These are phyloP conservation scores for Sporothrix pseudoabietina DNA, from an alignment of 2,329 filamentous ascomycete genomes.

Conservation along the genomic window DNA sequence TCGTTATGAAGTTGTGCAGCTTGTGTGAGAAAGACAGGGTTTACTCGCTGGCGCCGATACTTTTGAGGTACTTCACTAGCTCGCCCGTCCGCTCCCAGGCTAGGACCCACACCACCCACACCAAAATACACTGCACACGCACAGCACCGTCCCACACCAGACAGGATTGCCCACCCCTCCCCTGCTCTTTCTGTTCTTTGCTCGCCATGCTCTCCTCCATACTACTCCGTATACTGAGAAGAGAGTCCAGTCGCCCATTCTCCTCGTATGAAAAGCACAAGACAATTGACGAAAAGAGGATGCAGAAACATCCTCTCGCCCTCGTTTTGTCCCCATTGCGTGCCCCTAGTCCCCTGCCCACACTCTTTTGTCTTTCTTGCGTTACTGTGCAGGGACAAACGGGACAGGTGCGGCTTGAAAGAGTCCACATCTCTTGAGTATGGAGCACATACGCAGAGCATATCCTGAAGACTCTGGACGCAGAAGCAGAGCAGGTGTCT, in stretches of 20 bases:
- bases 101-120: constrained; percentile 28
- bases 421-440: neutral
- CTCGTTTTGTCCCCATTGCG: constrained; percentile 8
- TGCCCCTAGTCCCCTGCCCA: constrained; percentile 6
- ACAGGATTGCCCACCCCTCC: constrained; percentile 28
- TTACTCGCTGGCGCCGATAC: constrained; percentile 26
- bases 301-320: neutral
- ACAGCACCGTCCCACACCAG: constrained; percentile 16
- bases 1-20: neutral
- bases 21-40: neutral
- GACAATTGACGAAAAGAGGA: neutral
- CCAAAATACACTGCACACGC: constrained; percentile 13
- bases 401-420: constrained; percentile 25
- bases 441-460: neutral
- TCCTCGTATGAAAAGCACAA: neutral
- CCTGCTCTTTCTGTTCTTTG: constrained; percentile 7
- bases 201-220: neutral
- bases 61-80: constrained; percentile 25
- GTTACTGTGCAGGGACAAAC: constrained; percentile 29
- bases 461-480: neutral
- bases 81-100: constrained; percentile 14
- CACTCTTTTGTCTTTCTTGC: constrained; percentile 26
- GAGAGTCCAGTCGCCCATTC: neutral
- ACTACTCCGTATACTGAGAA: neutral
- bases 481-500: neutral